Evolutionary conservation across 805 yeast genomes (phyloP).

Genomic region (Ogataea saltuana): DNA sequence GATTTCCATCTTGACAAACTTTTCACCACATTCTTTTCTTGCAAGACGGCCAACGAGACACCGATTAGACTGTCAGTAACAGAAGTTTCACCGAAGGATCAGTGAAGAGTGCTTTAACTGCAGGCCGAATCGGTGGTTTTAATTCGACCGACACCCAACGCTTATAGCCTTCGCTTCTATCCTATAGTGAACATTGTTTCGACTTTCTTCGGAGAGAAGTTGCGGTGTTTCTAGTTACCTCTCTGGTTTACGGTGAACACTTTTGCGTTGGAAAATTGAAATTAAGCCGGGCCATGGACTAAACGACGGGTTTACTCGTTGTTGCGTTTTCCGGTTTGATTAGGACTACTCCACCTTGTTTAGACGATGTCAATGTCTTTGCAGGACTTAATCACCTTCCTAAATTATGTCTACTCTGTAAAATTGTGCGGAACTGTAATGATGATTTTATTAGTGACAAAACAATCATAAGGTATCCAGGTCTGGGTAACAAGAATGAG

Average conservation of each 20-base stretch:
- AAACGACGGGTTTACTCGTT: too few species aligned
- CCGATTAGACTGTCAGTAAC: too few species aligned
- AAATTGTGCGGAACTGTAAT: too few species aligned
- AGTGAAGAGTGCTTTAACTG: not conserved
- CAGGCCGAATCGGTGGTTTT: too few species aligned
- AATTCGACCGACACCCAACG: too few species aligned
- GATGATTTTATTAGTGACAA: too few species aligned
- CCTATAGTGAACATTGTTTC: conserved; percentile 18
- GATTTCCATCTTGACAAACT: too few species aligned
- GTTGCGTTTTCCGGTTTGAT: conserved; percentile 5
- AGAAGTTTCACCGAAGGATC: too few species aligned
- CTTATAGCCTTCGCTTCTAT: conserved; percentile 28
- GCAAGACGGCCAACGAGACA: too few species aligned
- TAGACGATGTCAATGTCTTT: conserved; percentile 23
- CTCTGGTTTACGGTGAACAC: conserved; percentile 27
- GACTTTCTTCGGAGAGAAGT: conserved; percentile 6
- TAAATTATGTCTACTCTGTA: conserved; percentile 16
- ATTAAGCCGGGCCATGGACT: conserved; percentile 9
- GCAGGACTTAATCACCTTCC: conserved; percentile 33
- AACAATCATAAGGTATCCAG: not conserved
- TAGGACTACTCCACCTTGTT: conserved; percentile 33
- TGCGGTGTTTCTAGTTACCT: conserved; percentile 12
- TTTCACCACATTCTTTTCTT: too few species aligned
- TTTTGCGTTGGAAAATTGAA: conserved; percentile 30
- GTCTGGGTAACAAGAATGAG: too few species aligned